A percentile compares a stretch with the other conserved stretches of the same genome.
Conservation (phyloP, 768 basidiomycete species). For the Naganishia vaughanmartiniae region DNA sequence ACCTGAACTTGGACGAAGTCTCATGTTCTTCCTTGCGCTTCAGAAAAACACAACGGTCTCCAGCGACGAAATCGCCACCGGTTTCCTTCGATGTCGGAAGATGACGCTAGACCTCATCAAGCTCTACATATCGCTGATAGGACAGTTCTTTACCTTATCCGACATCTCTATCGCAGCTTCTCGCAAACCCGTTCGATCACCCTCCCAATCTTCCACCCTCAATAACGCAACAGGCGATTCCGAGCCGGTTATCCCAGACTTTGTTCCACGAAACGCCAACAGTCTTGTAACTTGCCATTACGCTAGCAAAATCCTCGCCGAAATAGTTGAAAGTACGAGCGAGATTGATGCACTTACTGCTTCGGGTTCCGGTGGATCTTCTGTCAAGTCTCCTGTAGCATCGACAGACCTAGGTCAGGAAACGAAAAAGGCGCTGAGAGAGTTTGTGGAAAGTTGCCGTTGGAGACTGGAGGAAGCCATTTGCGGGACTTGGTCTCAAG, state of each 20-base stretch:
- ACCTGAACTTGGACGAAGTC: background rate
- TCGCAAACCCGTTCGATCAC: slow-evolving; percentile 44
- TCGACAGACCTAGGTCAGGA: slow-evolving; percentile 25
- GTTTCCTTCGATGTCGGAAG: slow-evolving; percentile 64
- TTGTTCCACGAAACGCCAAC: slow-evolving; percentile 62
- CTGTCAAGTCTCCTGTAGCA: background rate
- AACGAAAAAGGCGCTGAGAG: slow-evolving; percentile 60
- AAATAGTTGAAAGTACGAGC: slow-evolving; percentile 79
- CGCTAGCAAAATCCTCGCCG: slow-evolving; percentile 72
- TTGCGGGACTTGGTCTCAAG: slow-evolving; percentile 74
- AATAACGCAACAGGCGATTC: background rate
- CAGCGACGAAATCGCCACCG: slow-evolving; percentile 27
- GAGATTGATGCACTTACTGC: slow-evolving; percentile 73
- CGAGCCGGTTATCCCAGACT: slow-evolving; percentile 58
- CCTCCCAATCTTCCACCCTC: slow-evolving; percentile 46
- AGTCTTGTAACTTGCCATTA: slow-evolving; percentile 79
- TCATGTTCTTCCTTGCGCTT: no score
- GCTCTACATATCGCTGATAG: slow-evolving; percentile 77
- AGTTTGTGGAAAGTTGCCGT: slow-evolving; percentile 72
- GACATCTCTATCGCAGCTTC: slow-evolving; percentile 68
- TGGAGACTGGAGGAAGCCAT: slow-evolving; percentile 87
- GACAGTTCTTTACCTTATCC: slow-evolving; percentile 79
- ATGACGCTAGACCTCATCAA: slow-evolving; percentile 87
- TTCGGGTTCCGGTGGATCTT: slow-evolving; percentile 62
- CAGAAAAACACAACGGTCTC: background rate